phyloP scores from a whole-genome alignment of 306 rosid genomes.

The Medicago lupulina region DNA sequence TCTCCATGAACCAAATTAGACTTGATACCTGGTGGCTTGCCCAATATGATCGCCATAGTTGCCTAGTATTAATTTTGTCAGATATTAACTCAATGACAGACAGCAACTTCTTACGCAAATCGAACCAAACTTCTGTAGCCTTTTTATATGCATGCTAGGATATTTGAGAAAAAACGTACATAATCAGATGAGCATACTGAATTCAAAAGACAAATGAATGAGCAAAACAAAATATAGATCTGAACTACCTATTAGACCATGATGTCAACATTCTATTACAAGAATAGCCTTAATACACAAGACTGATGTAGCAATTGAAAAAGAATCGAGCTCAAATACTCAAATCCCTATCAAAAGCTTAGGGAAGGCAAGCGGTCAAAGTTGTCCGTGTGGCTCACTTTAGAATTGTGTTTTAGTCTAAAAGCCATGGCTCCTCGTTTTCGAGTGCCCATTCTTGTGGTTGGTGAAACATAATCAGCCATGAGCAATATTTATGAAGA shows the following conservation, averaged over 20 bases:
- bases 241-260: neutral
- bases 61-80: slow-evolving; percentile 80
- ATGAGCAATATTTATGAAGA: neutral
- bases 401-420: neutral
- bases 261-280: slow-evolving; percentile 5
- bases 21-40: slow-evolving; percentile 92
- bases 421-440: neutral
- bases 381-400: neutral
- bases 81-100: slow-evolving; percentile 63
- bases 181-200: slow-evolving; percentile 21
- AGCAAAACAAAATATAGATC: neutral
- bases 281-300: neutral
- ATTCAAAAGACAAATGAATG: slow-evolving; percentile 3
- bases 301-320: slow-evolving; percentile 5
- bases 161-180: slow-evolving; percentile 21
- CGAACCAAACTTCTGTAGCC: slow-evolving; percentile 95
- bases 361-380: neutral
- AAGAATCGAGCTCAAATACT: neutral
- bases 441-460: neutral
- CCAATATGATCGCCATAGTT: slow-evolving; percentile 93
- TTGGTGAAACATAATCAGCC: neutral
- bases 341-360: neutral
- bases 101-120: slow-evolving; percentile 74
- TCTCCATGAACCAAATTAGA: slow-evolving; percentile 4
- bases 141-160: slow-evolving; percentile 71